Evolutionary conservation across 768 basidiomycete species (phyloP), one percentile per base, ranked within the genome.

Genomic region (Mycena venus): DNA sequence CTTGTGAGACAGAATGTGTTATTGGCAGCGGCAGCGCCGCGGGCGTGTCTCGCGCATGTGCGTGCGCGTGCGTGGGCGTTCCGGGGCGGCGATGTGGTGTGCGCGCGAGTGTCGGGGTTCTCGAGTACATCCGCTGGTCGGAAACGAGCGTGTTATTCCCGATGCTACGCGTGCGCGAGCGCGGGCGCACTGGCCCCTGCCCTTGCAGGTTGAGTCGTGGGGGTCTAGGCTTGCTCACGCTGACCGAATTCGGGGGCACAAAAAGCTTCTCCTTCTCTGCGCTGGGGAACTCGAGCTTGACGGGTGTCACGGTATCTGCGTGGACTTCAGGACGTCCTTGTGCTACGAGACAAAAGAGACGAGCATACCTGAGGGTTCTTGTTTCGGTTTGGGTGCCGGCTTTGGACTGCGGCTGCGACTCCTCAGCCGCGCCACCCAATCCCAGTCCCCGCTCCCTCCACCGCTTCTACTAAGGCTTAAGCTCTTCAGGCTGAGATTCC

Each of bases 371-470:
- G 34, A 36, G 10, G 11, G 27, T 11, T 32, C 60, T n/a, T n/a
- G n/a, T 14, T 49, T 59, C 17, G 36, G 25, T 25, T 65, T 68
- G 7, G 40, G n/a, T 9, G 34, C 40, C 12, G 56, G 69, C 64
- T 42, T 51, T 23, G 74, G 74, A 21, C 64, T 70, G 7, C 32
- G 64, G 36, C 75, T 69, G 6, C 67, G 68, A 32, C 75, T 76
- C 38, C 62, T 73, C 8, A 77, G 65, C 11, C 75, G 64, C 3
- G 58, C 73, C 21, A 74, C 73, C 75, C 75, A 72, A 49, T 78
- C 75, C 75, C 75, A 77, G 51, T 76, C 75, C 15, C 76, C 72
- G 29, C 77, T 60, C 31, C 71, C 61, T 59, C 42, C 56, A 25
- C 72, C 65, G 12, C 75, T 56, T 17, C 65, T 29, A 21, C 73